These are phyloP conservation scores for Alternaria conjuncta DNA, from an alignment of 2,329 filamentous ascomycete genomes.

Conservation along the genomic window DNA sequence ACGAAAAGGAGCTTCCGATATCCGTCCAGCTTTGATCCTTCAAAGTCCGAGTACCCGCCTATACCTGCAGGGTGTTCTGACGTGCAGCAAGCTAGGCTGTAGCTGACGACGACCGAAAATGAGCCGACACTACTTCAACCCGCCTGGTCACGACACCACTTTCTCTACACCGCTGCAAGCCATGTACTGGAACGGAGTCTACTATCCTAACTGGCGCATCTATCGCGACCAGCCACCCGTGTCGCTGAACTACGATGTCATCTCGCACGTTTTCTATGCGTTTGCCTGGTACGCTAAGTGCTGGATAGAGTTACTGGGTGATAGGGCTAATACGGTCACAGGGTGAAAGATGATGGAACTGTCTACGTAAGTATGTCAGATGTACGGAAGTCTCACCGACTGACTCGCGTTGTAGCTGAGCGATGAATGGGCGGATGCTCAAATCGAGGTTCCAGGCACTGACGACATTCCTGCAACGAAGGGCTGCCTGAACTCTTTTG, in stretches of 20 bases:
- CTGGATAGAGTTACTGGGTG: constrained; percentile 6
- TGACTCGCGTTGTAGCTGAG: constrained; percentile 64
- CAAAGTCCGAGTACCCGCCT: constrained; percentile 13
- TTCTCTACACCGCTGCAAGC: constrained; percentile 39
- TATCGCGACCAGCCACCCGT: constrained; percentile 77
- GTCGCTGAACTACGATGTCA: constrained; percentile 74
- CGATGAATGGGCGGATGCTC: constrained; percentile 78
- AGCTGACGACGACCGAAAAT: constrained; percentile 35
- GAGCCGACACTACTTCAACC: constrained; percentile 37
- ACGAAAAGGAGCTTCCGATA: constrained; percentile 5
- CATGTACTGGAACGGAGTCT: constrained; percentile 72
- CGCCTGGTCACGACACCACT: constrained; percentile 31
- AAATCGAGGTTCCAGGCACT: constrained; percentile 73
- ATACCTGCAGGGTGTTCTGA: constrained; percentile 26
- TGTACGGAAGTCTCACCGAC: constrained; percentile 23
- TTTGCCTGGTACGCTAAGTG: constrained; percentile 65
- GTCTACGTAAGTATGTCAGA: constrained; percentile 69
- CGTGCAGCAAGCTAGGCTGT: constrained; percentile 42
- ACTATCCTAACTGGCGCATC: constrained; percentile 81
- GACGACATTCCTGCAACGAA: constrained; percentile 42
- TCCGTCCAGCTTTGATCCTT: constrained; percentile 5
- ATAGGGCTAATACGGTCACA: constrained; percentile 43
- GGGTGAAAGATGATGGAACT: constrained; percentile 72
- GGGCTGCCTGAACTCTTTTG: constrained; percentile 72
- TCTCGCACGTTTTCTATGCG: constrained; percentile 83